Percentiles rank a stretch among this genome's conserved stretches.
Evolutionary conservation across 1,284 basidiomycete species (phyloP).

Genomic region (Apiotrichum sp.): DNA sequence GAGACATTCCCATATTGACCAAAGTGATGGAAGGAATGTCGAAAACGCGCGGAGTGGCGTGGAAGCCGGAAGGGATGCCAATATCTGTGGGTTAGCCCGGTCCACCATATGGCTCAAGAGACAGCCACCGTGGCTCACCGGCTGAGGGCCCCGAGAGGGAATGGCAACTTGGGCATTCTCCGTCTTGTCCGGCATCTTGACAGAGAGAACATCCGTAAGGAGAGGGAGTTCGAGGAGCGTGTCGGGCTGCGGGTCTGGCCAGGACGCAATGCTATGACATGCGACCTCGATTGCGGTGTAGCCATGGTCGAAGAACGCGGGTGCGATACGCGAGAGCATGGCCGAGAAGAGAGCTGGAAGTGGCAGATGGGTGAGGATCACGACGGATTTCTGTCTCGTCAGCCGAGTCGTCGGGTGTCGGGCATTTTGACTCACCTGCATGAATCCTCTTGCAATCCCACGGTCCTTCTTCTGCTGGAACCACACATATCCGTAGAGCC

Average conservation of each 20-base stretch:
- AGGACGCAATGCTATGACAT: constrained; percentile 75
- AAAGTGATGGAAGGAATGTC: constrained; percentile 68
- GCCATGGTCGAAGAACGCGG: constrained; percentile 67
- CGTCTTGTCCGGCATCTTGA: constrained; percentile 61
- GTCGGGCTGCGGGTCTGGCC: constrained; percentile 65
- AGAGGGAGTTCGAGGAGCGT: constrained; percentile 67
- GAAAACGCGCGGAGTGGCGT: constrained; percentile 68
- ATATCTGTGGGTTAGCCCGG: constrained; percentile 53
- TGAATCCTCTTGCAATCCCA: constrained; percentile 71
- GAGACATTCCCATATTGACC: constrained; percentile 90
- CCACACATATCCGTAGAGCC: constrained; percentile 73
- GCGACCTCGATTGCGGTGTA: constrained; percentile 75
- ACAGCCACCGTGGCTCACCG: not conserved
- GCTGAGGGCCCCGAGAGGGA: not conserved
- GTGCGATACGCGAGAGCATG: constrained; percentile 65
- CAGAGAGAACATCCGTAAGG: constrained; percentile 64
- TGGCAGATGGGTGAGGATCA: constrained; percentile 75
- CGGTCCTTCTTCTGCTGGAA: constrained; percentile 69
- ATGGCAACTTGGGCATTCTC: constrained; percentile 61
- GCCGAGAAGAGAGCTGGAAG: constrained; percentile 76
- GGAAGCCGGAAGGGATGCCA: constrained; percentile 68
- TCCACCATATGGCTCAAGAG: no score
- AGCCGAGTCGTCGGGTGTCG: not conserved
- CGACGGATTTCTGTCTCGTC: constrained; percentile 63
- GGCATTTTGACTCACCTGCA: constrained; percentile 57